phyloP scores from a whole-genome alignment of 2,329 filamentous ascomycete species.

The Thelonectria olida region DNA sequence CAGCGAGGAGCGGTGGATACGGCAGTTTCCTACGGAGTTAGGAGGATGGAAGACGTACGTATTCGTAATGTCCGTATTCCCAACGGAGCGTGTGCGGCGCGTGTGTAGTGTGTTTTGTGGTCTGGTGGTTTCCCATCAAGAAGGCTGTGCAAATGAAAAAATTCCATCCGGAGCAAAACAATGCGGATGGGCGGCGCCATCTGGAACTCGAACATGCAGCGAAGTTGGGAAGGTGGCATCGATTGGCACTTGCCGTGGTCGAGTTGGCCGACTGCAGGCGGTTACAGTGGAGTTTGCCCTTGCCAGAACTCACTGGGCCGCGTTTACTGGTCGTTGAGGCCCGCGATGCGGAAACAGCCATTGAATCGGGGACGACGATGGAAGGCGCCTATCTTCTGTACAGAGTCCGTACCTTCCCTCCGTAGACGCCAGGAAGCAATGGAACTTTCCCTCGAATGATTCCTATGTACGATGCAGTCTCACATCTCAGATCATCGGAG shows the following conservation, averaged over 20 bases:
- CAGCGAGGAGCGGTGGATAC: background rate
- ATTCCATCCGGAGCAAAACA: background rate
- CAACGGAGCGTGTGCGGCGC: background rate
- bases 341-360: background rate
- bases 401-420: too few species aligned
- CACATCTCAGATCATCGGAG: too few species aligned
- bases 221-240: background rate
- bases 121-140: background rate
- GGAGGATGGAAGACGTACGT: background rate
- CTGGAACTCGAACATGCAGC: background rate
- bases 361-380: background rate
- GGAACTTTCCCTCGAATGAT: too few species aligned
- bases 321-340: background rate
- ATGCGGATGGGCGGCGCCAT: background rate
- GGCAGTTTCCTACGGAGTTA: background rate
- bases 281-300: background rate
- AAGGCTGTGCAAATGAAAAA: slow-evolving; percentile 1
- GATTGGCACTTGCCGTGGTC: background rate
- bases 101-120: too few species aligned
- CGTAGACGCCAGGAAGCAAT: too few species aligned
- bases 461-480: too few species aligned
- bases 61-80: background rate
- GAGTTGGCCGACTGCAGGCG: background rate
- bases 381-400: background rate
- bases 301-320: background rate